Evolutionary conservation across 768 basidiomycete species (phyloP), one percentile per base, ranked within the genome.

Genomic region (Inosperma sp.): DNA sequence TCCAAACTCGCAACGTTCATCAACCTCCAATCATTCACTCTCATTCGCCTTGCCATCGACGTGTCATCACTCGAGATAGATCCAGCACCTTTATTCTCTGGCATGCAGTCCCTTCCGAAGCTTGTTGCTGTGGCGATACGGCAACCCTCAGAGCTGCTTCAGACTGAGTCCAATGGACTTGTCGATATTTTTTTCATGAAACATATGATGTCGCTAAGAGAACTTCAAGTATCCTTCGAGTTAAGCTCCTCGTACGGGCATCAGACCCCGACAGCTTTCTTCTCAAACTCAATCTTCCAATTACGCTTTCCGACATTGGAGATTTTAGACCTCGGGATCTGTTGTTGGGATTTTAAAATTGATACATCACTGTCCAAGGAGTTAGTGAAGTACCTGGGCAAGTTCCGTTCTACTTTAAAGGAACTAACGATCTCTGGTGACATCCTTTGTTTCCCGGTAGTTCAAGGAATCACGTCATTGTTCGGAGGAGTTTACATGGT

Each of bases 251-350:
- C n/a, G n/a, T n/a, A n/a, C n/a, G n/a, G n/a, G 8, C 31, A 27
- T 4, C 34, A 51, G 29, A 29, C 23, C 39, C 27, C 51, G 26
- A 27, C 29, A 29, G 19, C 31, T 5, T 13, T 52, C 21, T 44
- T 56, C 17, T 44, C 44, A 10, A 52, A 52, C 31, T 45, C 49
- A n/a, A 43, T 53, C 12, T 47, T 56, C 40, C 39, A 45, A 16
- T 19, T 42, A 7, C 30, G 22, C 8, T 46, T 56, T n/a, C 48
- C 44, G 4, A 3, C 17, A 13, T 23, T 56, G 27, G 41, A 27
- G 6, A 14, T 29, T 7, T 37, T 56, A 13, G 52, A 53, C 39
- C 31, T 56, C 4, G 40, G 49, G 16, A 29, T 50, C 25, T 53
- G 35, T 34, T 36, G 46, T 6, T 50, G 41, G 41, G 25, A 27